Percentiles rank a stretch among this genome's conserved stretches.
Evolutionary conservation across 1,139 yeast species (phyloP).

Genomic region (Hansenula sp.): DNA sequence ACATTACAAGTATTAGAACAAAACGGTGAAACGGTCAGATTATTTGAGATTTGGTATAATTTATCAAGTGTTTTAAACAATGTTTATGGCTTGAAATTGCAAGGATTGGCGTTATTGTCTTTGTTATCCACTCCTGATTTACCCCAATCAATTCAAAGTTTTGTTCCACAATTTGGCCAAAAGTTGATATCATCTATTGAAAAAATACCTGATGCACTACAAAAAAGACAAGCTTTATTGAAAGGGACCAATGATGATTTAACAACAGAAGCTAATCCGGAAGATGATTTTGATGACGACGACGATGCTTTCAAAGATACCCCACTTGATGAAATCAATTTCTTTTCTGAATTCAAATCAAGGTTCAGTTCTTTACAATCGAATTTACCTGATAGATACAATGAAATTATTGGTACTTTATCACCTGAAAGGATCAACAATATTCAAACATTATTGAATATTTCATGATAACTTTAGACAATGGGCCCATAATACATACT

Average conservation of each 20-base stretch:
- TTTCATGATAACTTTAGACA: constrained; percentile 7
- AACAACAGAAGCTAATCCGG: constrained; percentile 18
- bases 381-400: constrained; percentile 29
- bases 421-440: constrained; percentile 26
- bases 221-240: constrained; percentile 56
- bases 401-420: constrained; percentile 25
- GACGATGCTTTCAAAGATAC: constrained; percentile 66
- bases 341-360: constrained; percentile 47
- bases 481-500: not conserved
- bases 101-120: constrained; percentile 60
- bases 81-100: constrained; percentile 77
- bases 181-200: constrained; percentile 48
- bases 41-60: constrained; percentile 67
- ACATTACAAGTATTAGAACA: constrained; percentile 54
- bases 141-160: constrained; percentile 30
- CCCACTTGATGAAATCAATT: constrained; percentile 70
- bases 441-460: constrained; percentile 25
- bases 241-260: constrained; percentile 30
- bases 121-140: constrained; percentile 36
- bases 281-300: constrained; percentile 41
- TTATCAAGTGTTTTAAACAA: constrained; percentile 50
- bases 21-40: constrained; percentile 39
- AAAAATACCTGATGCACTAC: constrained; percentile 67
- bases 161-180: constrained; percentile 33
- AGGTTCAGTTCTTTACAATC: constrained; percentile 32